phyloP scores from a whole-genome alignment of 441 rosid species.

The Arabidopsis lyrata region DNA sequence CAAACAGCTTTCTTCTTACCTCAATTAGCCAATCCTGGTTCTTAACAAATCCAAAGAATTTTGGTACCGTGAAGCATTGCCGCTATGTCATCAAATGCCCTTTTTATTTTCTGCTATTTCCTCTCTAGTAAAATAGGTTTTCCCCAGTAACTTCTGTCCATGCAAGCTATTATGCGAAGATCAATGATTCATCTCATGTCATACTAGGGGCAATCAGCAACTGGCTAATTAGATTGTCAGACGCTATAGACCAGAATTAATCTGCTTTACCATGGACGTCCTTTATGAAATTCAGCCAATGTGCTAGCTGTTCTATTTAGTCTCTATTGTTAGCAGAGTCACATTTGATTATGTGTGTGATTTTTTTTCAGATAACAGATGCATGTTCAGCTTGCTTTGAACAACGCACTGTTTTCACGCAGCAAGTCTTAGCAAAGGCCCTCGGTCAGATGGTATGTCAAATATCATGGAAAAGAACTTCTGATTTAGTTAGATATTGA shows the following conservation, averaged over 20 bases:
- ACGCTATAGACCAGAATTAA: slow-evolving; percentile 4
- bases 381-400: slow-evolving; percentile 99
- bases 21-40: not conserved
- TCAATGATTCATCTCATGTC: slow-evolving; percentile 17
- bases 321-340: slow-evolving; percentile 19
- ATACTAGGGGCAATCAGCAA: slow-evolving; percentile 23
- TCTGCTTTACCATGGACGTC: slow-evolving; percentile 5
- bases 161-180: slow-evolving; percentile 6
- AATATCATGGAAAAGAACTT: slow-evolving; percentile 24
- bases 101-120: slow-evolving; percentile 18
- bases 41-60: slow-evolving; percentile 5
- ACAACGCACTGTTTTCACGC: slow-evolving; percentile 97
- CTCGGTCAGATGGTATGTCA: slow-evolving; percentile 88
- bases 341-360: slow-evolving; percentile 8
- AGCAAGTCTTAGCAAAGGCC: slow-evolving; percentile 97
- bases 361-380: slow-evolving; percentile 76
- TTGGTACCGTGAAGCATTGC: slow-evolving; percentile 15
- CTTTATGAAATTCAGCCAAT: slow-evolving; percentile 12
- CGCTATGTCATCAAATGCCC: not conserved
- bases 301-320: slow-evolving; percentile 3
- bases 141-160: not conserved
- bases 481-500: slow-evolving; percentile 30
- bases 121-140: not conserved
- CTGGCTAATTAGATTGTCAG: slow-evolving; percentile 34
- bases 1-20: not conserved